These are phyloP conservation scores for Wickerhamiella brachini DNA, from an alignment of 805 yeast genomes.

Conservation along the genomic window DNA sequence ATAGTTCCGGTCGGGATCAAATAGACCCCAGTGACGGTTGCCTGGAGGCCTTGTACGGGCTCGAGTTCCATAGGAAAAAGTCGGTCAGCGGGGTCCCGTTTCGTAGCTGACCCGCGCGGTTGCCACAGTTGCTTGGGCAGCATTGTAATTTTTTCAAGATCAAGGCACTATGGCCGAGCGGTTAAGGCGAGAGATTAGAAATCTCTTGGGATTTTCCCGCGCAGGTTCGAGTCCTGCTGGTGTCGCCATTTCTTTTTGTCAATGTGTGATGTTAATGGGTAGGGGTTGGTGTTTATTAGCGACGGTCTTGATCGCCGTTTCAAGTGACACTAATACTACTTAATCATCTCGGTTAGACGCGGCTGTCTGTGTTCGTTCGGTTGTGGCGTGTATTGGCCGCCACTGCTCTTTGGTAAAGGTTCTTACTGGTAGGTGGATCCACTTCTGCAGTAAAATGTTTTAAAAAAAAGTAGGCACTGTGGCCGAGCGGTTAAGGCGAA, in stretches of 20 bases:
- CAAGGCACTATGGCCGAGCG: slow-evolving; percentile 20
- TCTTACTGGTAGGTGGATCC: too few species aligned
- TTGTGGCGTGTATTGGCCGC: too few species aligned
- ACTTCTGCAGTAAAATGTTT: too few species aligned
- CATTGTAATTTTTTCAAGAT: not conserved
- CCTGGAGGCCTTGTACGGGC: not conserved
- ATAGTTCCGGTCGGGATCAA: not conserved
- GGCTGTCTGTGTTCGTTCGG: too few species aligned
- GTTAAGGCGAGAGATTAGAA: slow-evolving; percentile 21
- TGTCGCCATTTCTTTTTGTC: slow-evolving; percentile 13
- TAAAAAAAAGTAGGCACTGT: slow-evolving; percentile 11
- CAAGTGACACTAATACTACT: too few species aligned
- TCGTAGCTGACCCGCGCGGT: not conserved
- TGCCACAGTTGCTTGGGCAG: not conserved
- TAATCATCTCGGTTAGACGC: too few species aligned
- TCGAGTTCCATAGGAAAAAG: not conserved
- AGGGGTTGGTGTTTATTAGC: too few species aligned
- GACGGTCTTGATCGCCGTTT: too few species aligned
- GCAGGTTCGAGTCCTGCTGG: slow-evolving; percentile 21
- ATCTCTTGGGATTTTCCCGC: slow-evolving; percentile 21
- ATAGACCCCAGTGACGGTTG: not conserved
- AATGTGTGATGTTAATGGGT: too few species aligned
- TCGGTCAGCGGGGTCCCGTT: not conserved
- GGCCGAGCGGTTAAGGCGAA: slow-evolving; percentile 21
- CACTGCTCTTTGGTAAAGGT: too few species aligned